Base-by-base conservation (phyloP, 192 early-diverging fungal genomes). In the Spizellomyces punctatus region DNA sequence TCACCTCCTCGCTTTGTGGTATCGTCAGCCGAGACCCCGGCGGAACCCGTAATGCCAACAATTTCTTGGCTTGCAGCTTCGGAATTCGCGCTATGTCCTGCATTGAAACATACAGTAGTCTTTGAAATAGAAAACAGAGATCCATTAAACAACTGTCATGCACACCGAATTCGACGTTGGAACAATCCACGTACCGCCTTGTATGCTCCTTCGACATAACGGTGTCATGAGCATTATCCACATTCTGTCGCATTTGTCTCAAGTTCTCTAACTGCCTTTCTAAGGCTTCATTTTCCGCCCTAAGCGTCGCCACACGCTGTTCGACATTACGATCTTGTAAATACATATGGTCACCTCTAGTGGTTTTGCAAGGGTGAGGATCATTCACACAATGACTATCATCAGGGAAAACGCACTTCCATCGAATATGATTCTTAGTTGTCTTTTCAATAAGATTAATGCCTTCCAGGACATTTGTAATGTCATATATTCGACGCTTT, bases 401-500 rank as follows among this genome's bases (percentile, higher is more conserved):
- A 36, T 36, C 27, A 36, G 27, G 27, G 17, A 19, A 59, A 58
- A 81, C 85, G 75, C 82, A 90, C 89, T 81, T 90, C 87, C 88
- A 88, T 55, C 85, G 79, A 41, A 90, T 85, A 78, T 88, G 85
- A 72, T 90, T 90, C 73, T 87, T 87, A 7, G 86, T 85, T 62
- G 81, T 86, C 69, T 90, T 90, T 66, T 90, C 86, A 49, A 89
- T 87, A 54, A 90, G 69, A 21, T 82, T 73, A 52, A 90, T 86
- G 3, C 89, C 89, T 73, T 90, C 89, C 43, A 90, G 75, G 8
- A 90, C 89, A 67, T 88, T 87, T 27, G 89, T 90, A 50, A 90
- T 90, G 54, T 90, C 89, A 63, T 90, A 90, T 54, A 90, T 90
- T 42, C 89, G 79, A 50, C 89, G 81, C 66, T 90, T 90, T 65